phyloP scores from a whole-genome alignment of 2,329 filamentous ascomycete genomes.

The Colletotrichum acutatum region DNA sequence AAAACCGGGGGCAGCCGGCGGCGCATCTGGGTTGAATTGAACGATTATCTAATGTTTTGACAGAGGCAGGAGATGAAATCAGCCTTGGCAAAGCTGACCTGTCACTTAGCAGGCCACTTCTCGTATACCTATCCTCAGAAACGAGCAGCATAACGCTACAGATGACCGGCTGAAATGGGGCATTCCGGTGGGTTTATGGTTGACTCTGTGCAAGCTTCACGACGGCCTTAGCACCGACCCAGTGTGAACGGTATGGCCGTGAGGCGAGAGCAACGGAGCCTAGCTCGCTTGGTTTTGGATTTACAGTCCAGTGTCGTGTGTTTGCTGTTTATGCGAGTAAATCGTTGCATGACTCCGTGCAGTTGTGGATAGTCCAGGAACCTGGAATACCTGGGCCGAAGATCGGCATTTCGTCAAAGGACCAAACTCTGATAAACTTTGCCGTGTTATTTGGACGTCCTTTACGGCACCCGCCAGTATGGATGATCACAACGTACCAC shows the following conservation, averaged over 20 bases:
- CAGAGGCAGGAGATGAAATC: background rate
- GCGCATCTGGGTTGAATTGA: constrained; percentile 27
- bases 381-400: background rate
- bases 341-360: no score
- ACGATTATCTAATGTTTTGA: background rate
- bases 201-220: background rate
- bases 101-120: no score
- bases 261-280: background rate
- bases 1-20: constrained; percentile 20
- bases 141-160: no score
- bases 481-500: no score
- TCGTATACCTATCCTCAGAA: background rate
- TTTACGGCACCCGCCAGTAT: no score
- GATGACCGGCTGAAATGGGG: no score
- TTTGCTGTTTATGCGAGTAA: no score
- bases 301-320: background rate
- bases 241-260: background rate
- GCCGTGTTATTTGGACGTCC: no score
- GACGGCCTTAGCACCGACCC: background rate
- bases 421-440: background rate
- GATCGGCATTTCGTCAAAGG: background rate
- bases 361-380: background rate
- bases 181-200: no score
- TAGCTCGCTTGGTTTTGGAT: background rate
- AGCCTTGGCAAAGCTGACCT: background rate